Base-by-base conservation (phyloP, 352 stramenopile species). In the Thalassiosira ordinaria region DNA sequence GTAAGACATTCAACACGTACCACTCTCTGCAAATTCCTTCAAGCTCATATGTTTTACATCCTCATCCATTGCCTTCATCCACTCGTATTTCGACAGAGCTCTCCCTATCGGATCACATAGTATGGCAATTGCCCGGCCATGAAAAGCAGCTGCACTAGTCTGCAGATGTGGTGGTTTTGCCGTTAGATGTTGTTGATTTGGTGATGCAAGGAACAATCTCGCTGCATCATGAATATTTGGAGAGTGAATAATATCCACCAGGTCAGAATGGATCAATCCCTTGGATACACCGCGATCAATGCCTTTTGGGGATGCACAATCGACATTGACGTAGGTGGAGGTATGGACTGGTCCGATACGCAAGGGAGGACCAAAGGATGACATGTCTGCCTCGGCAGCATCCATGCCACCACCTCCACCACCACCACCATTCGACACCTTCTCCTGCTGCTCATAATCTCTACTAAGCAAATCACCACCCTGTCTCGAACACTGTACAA, bases 101-200 rank as follows among this genome's bases (percentile, higher is more conserved):
- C 62, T 69, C 18, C 66, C 61, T 0, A 80, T 39, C n/a, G 71
- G 71, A 49, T 80, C 22, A 22, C 71, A 51, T 3, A 80, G 47
- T 18, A 80, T 31, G 2, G 68, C 60, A 20, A 80, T 14, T 14
- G 29, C 61, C 35, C 71, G 70, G 13, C 71, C 71, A 44, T 80
- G 68, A 0, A 47, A n/a, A n/a, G n/a, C n/a, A n/a, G n/a, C 44
- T 41, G 33, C 47, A 55, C 33, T 26, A 59, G 13, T 26, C 7
- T n/a, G n/a, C n/a, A n/a, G n/a, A n/a, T n/a, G n/a, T n/a, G n/a
- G n/a, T n/a, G n/a, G n/a, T n/a, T n/a, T n/a, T n/a, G n/a, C n/a
- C n/a, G n/a, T n/a, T n/a, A n/a, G n/a, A n/a, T n/a, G n/a, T n/a
- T n/a, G n/a, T n/a, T n/a, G 3, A 3, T 18, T 63, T 1, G 60